Evolutionary conservation across 2,329 filamentous ascomycete genomes (phyloP).

Genomic region (Chaetomium strumarium): DNA sequence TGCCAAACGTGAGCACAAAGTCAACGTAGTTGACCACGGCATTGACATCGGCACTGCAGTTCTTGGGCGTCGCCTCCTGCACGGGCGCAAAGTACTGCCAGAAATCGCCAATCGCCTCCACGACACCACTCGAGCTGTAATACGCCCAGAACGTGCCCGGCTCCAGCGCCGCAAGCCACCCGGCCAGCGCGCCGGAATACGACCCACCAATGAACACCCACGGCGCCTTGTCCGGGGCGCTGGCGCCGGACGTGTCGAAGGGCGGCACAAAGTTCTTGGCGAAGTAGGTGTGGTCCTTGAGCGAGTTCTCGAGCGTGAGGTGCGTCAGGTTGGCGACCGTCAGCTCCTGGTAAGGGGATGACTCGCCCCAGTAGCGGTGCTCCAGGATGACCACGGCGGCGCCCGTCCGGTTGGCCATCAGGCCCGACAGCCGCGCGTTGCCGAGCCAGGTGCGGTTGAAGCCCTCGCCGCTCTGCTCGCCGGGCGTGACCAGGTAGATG

Average conservation of each 20-base stretch:
- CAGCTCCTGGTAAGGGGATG: constrained; percentile 33
- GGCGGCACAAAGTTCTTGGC: constrained; percentile 41
- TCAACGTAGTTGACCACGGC: constrained; percentile 50
- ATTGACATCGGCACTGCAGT: constrained; percentile 49
- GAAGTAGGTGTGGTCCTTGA: constrained; percentile 38
- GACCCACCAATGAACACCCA: constrained; percentile 52
- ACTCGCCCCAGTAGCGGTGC: constrained; percentile 40
- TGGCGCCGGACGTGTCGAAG: constrained; percentile 42
- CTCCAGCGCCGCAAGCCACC: constrained; percentile 44
- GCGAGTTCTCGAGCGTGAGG: constrained; percentile 37
- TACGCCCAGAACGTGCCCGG: constrained; percentile 57
- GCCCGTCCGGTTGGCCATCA: constrained; percentile 35
- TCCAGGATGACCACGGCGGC: constrained; percentile 37
- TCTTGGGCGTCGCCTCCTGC: constrained; percentile 47
- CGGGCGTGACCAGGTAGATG: constrained; percentile 37
- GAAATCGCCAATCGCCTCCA: constrained; percentile 46
- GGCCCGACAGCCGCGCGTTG: constrained; percentile 35
- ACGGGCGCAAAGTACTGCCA: constrained; percentile 53
- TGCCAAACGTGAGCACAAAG: constrained; percentile 36
- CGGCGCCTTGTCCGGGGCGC: constrained; percentile 43
- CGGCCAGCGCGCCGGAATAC: constrained; percentile 50
- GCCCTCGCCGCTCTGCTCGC: constrained; percentile 32
- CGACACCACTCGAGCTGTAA: constrained; percentile 50
- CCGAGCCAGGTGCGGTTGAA: constrained; percentile 38
- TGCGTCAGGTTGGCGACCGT: constrained; percentile 35